phyloP scores from a whole-genome alignment of 2,329 filamentous ascomycete species.

The Nigrospora oryzae region DNA sequence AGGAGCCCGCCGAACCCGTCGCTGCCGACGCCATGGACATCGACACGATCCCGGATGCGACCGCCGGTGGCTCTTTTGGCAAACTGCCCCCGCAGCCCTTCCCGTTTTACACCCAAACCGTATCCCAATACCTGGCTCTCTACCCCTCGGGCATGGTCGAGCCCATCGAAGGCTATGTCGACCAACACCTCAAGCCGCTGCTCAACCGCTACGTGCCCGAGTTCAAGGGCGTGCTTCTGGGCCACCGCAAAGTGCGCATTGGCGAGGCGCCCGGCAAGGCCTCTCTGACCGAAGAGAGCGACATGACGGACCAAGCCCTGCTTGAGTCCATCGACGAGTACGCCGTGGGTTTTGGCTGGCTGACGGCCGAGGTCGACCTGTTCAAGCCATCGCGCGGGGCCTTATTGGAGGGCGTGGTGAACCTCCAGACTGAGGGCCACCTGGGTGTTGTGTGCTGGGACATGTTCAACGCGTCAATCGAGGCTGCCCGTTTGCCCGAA shows the following conservation, averaged over 20 bases:
- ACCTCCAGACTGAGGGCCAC: constrained; percentile 81
- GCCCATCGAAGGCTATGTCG: constrained; percentile 61
- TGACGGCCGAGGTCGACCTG: constrained; percentile 78
- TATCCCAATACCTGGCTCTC: constrained; percentile 72
- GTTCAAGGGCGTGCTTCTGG: constrained; percentile 65
- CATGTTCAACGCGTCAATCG: constrained; percentile 84
- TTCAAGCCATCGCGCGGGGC: constrained; percentile 69
- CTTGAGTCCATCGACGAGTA: constrained; percentile 65
- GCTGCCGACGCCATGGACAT: constrained; percentile 28
- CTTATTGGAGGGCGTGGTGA: constrained; percentile 72
- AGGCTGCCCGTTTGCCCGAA: constrained; percentile 63
- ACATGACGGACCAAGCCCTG: constrained; percentile 32
- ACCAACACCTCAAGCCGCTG: constrained; percentile 67
- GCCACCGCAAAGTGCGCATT: constrained; percentile 61
- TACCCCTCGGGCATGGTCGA: constrained; percentile 62
- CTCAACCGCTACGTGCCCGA: constrained; percentile 69
- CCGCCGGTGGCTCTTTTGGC: constrained; percentile 25
- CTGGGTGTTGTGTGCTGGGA: constrained; percentile 85
- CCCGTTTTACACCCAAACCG: constrained; percentile 71
- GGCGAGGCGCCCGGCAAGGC: constrained; percentile 46
- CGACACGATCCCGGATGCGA: constrained; percentile 16
- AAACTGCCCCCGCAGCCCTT: constrained; percentile 37
- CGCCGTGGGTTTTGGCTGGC: constrained; percentile 77
- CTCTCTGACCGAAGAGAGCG: constrained; percentile 38
- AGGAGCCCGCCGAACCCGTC: constrained; percentile 1